phyloP scores from a whole-genome alignment of 345 rosid species.

The Eucalyptus cloeziana region DNA sequence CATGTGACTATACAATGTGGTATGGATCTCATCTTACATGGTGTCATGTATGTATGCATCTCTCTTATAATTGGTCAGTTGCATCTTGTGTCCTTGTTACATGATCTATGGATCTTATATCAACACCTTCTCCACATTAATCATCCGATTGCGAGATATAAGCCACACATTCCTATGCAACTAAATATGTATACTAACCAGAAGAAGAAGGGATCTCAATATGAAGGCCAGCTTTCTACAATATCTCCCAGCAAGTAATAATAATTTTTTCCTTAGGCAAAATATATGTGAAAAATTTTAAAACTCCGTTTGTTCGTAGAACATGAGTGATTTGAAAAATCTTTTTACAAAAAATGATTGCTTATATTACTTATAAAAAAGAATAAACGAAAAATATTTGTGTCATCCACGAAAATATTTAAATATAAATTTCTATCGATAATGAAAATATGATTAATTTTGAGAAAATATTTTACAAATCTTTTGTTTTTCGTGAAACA shows the following conservation, averaged over 20 bases:
- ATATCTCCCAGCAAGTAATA: neutral
- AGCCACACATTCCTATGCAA: neutral
- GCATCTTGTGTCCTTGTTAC: neutral
- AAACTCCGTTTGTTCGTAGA: fast-evolving
- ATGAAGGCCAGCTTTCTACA: neutral
- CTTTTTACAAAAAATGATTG: neutral
- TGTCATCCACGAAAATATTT: neutral
- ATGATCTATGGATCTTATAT: neutral
- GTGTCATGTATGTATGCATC: neutral
- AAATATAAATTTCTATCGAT: neutral
- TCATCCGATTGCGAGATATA: neutral
- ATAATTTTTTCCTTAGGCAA: neutral
- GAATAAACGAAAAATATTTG: fast-evolving
- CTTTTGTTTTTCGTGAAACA: neutral
- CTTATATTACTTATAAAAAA: neutral
- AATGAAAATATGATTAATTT: neutral
- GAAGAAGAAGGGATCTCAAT: neutral
- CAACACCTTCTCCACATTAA: neutral
- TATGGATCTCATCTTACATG: neutral
- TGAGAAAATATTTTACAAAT: neutral
- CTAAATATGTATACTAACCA: neutral
- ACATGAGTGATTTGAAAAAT: neutral
- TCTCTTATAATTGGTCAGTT: neutral
- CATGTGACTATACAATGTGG: neutral
- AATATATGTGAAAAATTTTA: neutral